phyloP scores from a whole-genome alignment of 1,139 yeast species.

The Diutina siamensis region DNA sequence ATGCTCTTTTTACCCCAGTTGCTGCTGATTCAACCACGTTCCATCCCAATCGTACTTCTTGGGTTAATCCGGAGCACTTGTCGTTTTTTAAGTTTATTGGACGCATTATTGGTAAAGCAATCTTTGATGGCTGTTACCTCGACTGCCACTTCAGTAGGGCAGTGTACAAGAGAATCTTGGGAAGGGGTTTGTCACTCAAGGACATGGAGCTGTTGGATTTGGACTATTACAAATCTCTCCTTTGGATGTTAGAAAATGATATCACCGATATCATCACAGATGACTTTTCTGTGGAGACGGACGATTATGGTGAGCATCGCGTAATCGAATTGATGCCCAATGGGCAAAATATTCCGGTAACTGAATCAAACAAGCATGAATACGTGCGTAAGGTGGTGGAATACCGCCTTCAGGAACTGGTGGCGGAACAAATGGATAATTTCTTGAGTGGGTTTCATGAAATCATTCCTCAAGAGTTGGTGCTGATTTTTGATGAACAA shows the following conservation, averaged over 20 bases:
- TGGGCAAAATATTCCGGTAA: slow-evolving; percentile 78
- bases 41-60: slow-evolving; percentile 91
- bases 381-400: slow-evolving; percentile 82
- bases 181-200: slow-evolving; percentile 71
- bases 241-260: slow-evolving; percentile 96
- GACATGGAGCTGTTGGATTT: slow-evolving; percentile 94
- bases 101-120: slow-evolving; percentile 87
- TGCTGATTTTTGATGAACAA: slow-evolving; percentile 88
- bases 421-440: slow-evolving; percentile 78
- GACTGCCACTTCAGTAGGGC: slow-evolving; percentile 96
- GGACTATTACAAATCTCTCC: slow-evolving; percentile 81
- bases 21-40: slow-evolving; percentile 89
- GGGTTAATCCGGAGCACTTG: slow-evolving; percentile 86
- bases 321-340: slow-evolving; percentile 66
- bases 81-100: slow-evolving; percentile 94
- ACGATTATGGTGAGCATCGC: slow-evolving; percentile 87
- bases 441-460: slow-evolving; percentile 86
- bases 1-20: slow-evolving; percentile 86
- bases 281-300: slow-evolving; percentile 86
- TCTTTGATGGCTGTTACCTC: slow-evolving; percentile 73
- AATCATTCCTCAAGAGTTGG: slow-evolving; percentile 76
- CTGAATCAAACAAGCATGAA: slow-evolving; percentile 84
- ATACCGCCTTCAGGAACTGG: slow-evolving; percentile 73
- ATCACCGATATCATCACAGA: slow-evolving; percentile 96
- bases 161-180: slow-evolving; percentile 78